These are phyloP conservation scores for Zymoseptoria crescenta DNA, from an alignment of 2,329 filamentous ascomycete genomes.

Conservation along the genomic window DNA sequence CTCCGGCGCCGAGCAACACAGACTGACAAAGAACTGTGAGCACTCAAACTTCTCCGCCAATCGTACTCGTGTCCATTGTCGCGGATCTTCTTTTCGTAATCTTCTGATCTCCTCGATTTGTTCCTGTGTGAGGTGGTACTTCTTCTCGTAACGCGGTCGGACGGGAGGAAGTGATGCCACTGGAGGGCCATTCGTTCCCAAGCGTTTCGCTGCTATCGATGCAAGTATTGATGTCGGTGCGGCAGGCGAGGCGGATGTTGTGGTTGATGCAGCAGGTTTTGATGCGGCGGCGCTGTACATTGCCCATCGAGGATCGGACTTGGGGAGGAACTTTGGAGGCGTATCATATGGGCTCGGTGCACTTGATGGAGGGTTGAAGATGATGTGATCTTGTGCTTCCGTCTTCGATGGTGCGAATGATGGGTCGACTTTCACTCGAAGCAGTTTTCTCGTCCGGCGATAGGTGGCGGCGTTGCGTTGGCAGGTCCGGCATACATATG, in stretches of 20 bases:
- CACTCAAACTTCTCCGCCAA: conserved; percentile 57
- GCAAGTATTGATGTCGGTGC: conserved; percentile 13
- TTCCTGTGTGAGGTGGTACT: conserved; percentile 51
- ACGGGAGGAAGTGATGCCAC: conserved; percentile 41
- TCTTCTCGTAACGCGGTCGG: conserved; percentile 47
- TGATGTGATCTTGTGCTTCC: conserved; percentile 45
- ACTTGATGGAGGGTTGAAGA: conserved; percentile 60
- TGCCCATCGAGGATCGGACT: conserved; percentile 44
- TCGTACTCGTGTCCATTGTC: conserved; percentile 50
- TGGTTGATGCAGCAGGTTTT: conserved; percentile 11
- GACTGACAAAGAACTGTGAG: conserved; percentile 53
- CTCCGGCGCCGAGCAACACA: conserved; percentile 48
- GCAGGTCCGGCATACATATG: conserved; percentile 25
- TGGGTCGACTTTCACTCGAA: conserved; percentile 38
- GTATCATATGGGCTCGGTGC: conserved; percentile 58
- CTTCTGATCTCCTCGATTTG: conserved; percentile 53
- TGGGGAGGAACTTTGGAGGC: conserved; percentile 56
- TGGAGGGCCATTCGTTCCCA: conserved; percentile 16
- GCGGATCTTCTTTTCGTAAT: conserved; percentile 48
- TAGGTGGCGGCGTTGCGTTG: conserved; percentile 38
- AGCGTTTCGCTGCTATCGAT: conserved; percentile 16
- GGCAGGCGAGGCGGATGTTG: conserved; percentile 8
- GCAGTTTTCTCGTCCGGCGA: conserved; percentile 40
- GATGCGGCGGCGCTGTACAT: conserved; percentile 12
- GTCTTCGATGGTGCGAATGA: conserved; percentile 33